These are phyloP conservation scores for Fusarium pseudoanthophilum DNA, from an alignment of 2,329 filamentous ascomycete species.

Conservation along the genomic window DNA sequence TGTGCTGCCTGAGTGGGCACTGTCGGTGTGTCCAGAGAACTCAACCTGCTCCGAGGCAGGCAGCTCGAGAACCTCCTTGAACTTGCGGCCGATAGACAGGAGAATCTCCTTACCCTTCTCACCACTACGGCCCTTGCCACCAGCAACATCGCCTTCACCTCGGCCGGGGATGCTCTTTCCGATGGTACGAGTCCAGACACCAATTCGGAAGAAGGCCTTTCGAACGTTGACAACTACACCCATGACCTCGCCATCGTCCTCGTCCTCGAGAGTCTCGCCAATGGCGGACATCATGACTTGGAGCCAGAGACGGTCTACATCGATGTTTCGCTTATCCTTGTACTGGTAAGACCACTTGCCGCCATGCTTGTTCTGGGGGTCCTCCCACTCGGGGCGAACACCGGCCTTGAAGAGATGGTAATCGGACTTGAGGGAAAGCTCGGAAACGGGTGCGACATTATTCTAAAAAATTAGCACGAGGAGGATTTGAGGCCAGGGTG, in stretches of 20 bases:
- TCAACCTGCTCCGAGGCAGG: slow-evolving; percentile 82
- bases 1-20: slow-evolving; percentile 90
- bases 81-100: slow-evolving; percentile 83
- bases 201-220: slow-evolving; percentile 97
- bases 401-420: slow-evolving; percentile 99
- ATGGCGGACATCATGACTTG: slow-evolving; percentile 97
- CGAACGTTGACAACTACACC: slow-evolving; percentile 98
- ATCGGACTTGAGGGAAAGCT: slow-evolving; percentile 96
- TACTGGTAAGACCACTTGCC: slow-evolving; percentile 99
- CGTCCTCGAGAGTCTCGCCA: slow-evolving; percentile 95
- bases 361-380: slow-evolving; percentile 97
- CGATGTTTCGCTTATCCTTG: slow-evolving; percentile 92
- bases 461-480: slow-evolving; percentile 69
- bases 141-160: slow-evolving; percentile 76
- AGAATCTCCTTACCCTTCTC: slow-evolving; percentile 90
- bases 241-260: slow-evolving; percentile 97
- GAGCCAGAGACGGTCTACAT: slow-evolving; percentile 96
- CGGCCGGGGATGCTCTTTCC: slow-evolving; percentile 84
- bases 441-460: slow-evolving; percentile 96
- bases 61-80: slow-evolving; percentile 92
- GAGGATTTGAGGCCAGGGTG: not conserved
- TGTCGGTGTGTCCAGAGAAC: slow-evolving; percentile 96
- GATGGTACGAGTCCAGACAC: slow-evolving; percentile 95
- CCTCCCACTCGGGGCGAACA: slow-evolving; percentile 98
- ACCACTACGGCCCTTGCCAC: slow-evolving; percentile 78